Evolutionary conservation across 345 rosid species (phyloP).

Genomic region (Hibiscus tridactylites): DNA sequence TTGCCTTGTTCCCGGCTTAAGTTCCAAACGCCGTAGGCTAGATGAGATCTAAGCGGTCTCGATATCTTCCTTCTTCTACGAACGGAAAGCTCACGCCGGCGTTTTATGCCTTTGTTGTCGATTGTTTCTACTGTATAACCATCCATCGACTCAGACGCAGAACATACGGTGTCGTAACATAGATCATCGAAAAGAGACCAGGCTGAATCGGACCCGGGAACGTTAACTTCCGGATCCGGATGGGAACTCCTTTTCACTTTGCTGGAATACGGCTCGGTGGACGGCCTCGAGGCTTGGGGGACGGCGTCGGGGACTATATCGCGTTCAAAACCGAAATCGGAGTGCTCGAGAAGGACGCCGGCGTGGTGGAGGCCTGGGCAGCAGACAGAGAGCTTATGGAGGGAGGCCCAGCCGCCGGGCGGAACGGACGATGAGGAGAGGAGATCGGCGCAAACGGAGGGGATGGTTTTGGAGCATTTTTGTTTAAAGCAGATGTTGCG

Average conservation of each 20-base stretch:
- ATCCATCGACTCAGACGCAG: conserved; percentile 37
- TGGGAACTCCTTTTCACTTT: not conserved
- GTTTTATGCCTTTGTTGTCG: conserved; percentile 21
- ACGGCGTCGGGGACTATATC: conserved; percentile 34
- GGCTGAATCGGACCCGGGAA: conserved; percentile 23
- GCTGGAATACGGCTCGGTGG: conserved; percentile 14
- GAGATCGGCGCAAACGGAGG: conserved; percentile 66
- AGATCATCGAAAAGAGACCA: conserved; percentile 91
- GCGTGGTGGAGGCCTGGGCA: conserved; percentile 88
- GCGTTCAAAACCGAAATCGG: conserved; percentile 58
- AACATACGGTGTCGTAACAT: conserved; percentile 50
- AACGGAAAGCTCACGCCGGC: conserved; percentile 17
- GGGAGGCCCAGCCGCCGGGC: conserved; percentile 70
- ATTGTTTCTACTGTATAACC: conserved; percentile 9
- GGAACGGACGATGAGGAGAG: conserved; percentile 22
- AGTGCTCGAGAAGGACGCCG: conserved; percentile 78
- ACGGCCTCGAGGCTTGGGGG: not conserved
- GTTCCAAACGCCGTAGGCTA: conserved; percentile 66
- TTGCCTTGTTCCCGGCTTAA: conserved; percentile 84
- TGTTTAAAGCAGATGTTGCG: conserved; percentile 58
- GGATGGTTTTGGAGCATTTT: conserved; percentile 45
- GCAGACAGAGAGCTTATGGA: conserved; percentile 72
- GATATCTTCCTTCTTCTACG: conserved; percentile 43
- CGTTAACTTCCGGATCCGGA: conserved; percentile 11
- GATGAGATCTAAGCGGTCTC: conserved; percentile 50